phyloP scores from a whole-genome alignment of 2,329 filamentous ascomycete genomes.

The Emmonsiellopsis sp. region DNA sequence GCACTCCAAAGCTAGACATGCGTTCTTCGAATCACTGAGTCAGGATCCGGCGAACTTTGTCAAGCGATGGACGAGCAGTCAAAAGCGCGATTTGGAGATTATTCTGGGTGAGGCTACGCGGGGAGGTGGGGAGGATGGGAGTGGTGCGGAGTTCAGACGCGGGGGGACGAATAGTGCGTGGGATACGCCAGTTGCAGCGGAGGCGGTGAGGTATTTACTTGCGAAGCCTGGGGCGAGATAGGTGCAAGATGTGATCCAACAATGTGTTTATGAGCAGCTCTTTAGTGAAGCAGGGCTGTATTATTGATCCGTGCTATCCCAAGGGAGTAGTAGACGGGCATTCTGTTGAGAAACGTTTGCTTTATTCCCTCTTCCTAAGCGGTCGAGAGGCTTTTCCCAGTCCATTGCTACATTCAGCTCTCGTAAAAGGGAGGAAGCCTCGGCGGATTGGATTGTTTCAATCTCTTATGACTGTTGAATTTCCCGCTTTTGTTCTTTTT shows the following conservation, averaged over 20 bases:
- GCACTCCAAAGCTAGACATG: conserved; percentile 80
- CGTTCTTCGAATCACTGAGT: conserved; percentile 70
- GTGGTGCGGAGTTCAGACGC: conserved; percentile 35
- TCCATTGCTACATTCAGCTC: too few species aligned
- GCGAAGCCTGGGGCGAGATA: conserved; percentile 29
- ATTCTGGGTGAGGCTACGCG: conserved; percentile 72
- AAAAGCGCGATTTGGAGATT: conserved; percentile 82
- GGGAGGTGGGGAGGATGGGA: conserved; percentile 45
- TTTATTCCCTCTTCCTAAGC: too few species aligned
- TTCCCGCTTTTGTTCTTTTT: background rate
- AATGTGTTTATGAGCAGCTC: background rate
- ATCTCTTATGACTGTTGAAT: too few species aligned
- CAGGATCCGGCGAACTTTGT: conserved; percentile 79
- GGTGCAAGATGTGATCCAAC: background rate
- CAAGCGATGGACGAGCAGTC: conserved; percentile 77
- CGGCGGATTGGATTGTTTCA: too few species aligned
- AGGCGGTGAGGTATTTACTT: conserved; percentile 54
- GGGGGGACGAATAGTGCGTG: conserved; percentile 52
- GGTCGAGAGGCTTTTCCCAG: too few species aligned
- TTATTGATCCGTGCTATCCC: too few species aligned
- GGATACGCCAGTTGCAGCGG: conserved; percentile 51
- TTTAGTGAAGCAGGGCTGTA: too few species aligned
- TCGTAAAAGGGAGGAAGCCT: too few species aligned
- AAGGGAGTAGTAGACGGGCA: too few species aligned
- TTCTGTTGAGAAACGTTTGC: too few species aligned